Percentiles rank a stretch among this genome's conserved stretches.
These are phyloP conservation scores for Nicotiana tomentosiformis DNA, from an alignment of 257 asterid species.

Conservation along the genomic window DNA sequence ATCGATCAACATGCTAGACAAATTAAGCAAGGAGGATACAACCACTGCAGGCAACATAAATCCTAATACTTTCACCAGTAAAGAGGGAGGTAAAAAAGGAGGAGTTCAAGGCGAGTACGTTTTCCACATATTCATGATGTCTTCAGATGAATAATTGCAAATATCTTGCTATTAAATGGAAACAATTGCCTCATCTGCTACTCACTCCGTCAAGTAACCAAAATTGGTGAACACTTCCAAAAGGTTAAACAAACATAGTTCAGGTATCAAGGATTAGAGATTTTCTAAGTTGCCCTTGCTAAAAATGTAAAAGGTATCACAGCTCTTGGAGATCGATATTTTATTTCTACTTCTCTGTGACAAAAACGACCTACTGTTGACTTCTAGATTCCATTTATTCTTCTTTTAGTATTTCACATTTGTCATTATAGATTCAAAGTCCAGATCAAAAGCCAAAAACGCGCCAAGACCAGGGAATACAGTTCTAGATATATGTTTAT, in stretches of 20 bases:
- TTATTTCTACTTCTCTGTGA: not conserved
- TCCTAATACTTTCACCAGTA: not conserved
- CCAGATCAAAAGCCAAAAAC: not conserved
- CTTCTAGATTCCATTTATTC: not conserved
- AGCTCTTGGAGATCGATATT: not conserved
- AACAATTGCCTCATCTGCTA: not conserved
- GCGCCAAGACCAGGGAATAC: not conserved
- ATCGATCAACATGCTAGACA: not conserved
- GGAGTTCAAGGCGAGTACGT: not conserved
- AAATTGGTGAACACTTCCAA: no score
- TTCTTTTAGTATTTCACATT: no score
- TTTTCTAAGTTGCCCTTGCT: not conserved
- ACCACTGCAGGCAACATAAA: not conserved
- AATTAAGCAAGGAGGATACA: not conserved
- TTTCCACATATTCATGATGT: not conserved
- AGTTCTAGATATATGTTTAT: slow-evolving; percentile 25
- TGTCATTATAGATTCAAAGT: no score
- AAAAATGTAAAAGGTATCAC: not conserved
- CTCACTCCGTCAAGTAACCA: no score
- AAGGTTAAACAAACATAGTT: not conserved
- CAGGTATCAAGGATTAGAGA: not conserved
- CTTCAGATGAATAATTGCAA: not conserved
- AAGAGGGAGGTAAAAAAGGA: not conserved
- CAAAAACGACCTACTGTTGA: not conserved
- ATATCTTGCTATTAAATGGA: not conserved